These are phyloP conservation scores for Trichoderma brevicompactum DNA, from an alignment of 2,329 filamentous ascomycete genomes.

Conservation along the genomic window DNA sequence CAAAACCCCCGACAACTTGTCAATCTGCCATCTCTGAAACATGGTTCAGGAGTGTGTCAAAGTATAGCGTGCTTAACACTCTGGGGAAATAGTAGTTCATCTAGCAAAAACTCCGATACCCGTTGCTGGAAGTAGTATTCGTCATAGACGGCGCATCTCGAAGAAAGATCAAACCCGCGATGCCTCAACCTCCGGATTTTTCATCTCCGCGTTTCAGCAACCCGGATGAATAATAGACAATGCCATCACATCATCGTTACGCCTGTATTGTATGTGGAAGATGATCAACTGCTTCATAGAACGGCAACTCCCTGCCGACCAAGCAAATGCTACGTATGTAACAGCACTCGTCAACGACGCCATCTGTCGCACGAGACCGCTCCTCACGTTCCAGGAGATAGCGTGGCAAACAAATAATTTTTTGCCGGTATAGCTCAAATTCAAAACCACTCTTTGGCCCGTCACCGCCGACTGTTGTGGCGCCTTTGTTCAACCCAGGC, in stretches of 20 bases:
- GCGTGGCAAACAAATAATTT: too few species aligned
- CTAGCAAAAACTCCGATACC: background rate
- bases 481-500: too few species aligned
- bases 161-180: background rate
- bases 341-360: too few species aligned
- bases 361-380: too few species aligned
- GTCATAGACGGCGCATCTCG: background rate
- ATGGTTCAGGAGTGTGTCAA: background rate
- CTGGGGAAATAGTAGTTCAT: background rate
- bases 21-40: background rate
- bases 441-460: too few species aligned
- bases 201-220: background rate
- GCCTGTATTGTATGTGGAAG: background rate
- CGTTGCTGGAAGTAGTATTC: background rate
- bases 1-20: background rate
- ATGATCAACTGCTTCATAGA: too few species aligned
- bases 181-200: slow-evolving; percentile 8
- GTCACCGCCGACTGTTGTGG: too few species aligned
- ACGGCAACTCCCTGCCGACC: too few species aligned
- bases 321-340: too few species aligned
- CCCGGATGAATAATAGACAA: background rate
- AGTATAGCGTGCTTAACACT: background rate
- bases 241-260: background rate
- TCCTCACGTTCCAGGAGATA: too few species aligned
- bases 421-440: too few species aligned